phyloP scores from a whole-genome alignment of 345 rosid genomes.

The Erysimum cheiranthoides region DNA sequence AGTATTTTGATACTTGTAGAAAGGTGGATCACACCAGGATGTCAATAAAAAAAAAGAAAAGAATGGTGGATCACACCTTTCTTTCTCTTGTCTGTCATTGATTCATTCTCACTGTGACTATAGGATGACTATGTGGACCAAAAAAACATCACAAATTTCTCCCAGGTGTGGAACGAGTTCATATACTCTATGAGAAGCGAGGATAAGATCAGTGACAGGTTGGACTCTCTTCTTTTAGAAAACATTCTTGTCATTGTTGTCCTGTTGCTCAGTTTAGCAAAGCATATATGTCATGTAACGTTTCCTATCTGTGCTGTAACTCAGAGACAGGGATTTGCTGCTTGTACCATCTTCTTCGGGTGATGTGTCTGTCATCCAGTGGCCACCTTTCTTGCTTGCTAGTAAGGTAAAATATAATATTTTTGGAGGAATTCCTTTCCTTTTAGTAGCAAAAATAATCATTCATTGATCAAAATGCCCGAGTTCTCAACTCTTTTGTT shows the following conservation, averaged over 20 bases:
- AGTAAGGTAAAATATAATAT: conserved; percentile 73
- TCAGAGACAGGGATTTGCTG: conserved; percentile 86
- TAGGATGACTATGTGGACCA: conserved; percentile 60
- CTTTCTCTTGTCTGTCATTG: conserved; percentile 24
- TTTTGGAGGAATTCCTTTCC: conserved; percentile 18
- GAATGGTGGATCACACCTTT: conserved; percentile 7
- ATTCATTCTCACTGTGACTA: conserved; percentile 33
- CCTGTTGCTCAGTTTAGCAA: conserved; percentile 34
- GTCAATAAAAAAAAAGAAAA: no score
- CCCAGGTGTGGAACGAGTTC: conserved; percentile 91
- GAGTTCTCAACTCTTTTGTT: conserved; percentile 26
- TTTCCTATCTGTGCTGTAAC: conserved; percentile 40
- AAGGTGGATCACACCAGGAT: conserved; percentile 4
- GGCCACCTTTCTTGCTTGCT: conserved; percentile 98
- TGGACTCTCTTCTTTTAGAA: conserved; percentile 28
- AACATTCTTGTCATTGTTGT: conserved; percentile 16
- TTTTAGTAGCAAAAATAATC: conserved; percentile 27
- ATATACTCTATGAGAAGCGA: conserved; percentile 79
- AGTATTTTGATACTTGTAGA: conserved; percentile 14
- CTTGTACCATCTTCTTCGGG: conserved; percentile 81
- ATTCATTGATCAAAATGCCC: conserved; percentile 1
- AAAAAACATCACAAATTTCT: conserved; percentile 66
- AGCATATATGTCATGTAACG: conserved; percentile 45
- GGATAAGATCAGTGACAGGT: conserved; percentile 92
- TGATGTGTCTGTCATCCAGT: conserved; percentile 76